Base-by-base conservation (phyloP, 78 protist genomes). In the Dictyostelium brefeldianum region DNA sequence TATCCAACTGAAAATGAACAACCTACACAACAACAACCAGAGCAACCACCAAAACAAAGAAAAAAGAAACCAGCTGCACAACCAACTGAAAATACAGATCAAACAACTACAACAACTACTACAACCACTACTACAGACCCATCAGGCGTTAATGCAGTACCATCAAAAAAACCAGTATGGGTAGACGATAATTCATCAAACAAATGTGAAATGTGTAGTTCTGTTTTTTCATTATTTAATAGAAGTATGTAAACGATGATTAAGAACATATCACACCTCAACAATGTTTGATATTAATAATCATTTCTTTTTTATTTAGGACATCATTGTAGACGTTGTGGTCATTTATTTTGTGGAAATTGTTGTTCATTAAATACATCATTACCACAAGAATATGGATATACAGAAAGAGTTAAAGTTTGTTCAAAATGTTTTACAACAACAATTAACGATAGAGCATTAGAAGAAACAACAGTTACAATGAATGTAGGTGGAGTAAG, bases 311-410 rank as follows among this genome's bases (percentile, higher is more conserved):
- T 65, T 31, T 18, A 2, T 18, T 20, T 73, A 83, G 91, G 92
- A 85, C 92, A 85, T 75, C 92, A 85, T 75, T 85, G 92, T 74
- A 85, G 92, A 85, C 29, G 92, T 43, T 85, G 92, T 75, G 92
- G 92, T 56, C 92, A 85, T 29, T 85, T 85, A 36, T 85, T 85
- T 48, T 85, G 92, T 85, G 81, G 69, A 57, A 74, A 73, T 11
- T 85, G 92, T 85, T 85, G 92, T 75, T 43, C 80, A 59, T 75
- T 85, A 48, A 85, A 85, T 85, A 41, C 46, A 56, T 85, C 92
- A 59, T 53, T 85, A 22, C 92, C 92, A 75, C 92, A 71, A 59
- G 77, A 73, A 29, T 85, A 54, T 85, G 92, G 92, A 74, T 85
- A 85, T 27, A 75, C 83, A 10, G 70, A 56, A 43, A 27, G 92